phyloP scores from a whole-genome alignment of 169 alveolate species.

The Prorocentrum cordatum region DNA sequence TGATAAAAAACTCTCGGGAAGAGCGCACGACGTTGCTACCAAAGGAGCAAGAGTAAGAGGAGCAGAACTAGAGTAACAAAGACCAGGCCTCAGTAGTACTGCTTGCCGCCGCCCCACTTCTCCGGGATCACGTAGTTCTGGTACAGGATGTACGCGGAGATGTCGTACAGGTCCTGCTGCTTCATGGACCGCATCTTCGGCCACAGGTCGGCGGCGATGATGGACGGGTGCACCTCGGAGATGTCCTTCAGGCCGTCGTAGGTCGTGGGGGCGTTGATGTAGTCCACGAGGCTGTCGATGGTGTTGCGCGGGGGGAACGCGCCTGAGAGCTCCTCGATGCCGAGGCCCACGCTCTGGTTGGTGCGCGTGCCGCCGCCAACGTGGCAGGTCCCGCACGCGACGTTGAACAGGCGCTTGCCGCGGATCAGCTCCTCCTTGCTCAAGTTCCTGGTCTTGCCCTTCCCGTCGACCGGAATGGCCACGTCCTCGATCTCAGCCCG shows the following conservation, averaged over 20 bases:
- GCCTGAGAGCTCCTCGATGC: slow-evolving; percentile 20
- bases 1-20: too few species aligned
- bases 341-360: slow-evolving; percentile 60
- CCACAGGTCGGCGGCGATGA: too few species aligned
- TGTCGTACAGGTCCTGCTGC: slow-evolving; percentile 56
- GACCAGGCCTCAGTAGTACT: slow-evolving; percentile 52
- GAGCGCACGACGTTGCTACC: too few species aligned
- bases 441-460: slow-evolving; percentile 49
- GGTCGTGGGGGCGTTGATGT: slow-evolving; percentile 53
- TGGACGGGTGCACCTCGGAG: too few species aligned
- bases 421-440: slow-evolving; percentile 46
- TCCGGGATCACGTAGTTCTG: slow-evolving; percentile 24
- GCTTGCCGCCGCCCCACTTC: slow-evolving; percentile 67
- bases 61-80: too few species aligned
- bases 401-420: slow-evolving; percentile 41
- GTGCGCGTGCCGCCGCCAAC: slow-evolving; percentile 64
- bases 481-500: slow-evolving; percentile 31
- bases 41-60: too few species aligned
- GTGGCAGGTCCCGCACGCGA: slow-evolving; percentile 40
- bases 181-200: too few species aligned
- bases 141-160: slow-evolving; percentile 52
- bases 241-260: slow-evolving; percentile 33
- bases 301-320: slow-evolving; percentile 23
- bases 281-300: slow-evolving; percentile 48
- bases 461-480: slow-evolving; percentile 46